phyloP scores from a whole-genome alignment of 495 filamentous ascomycete species.

The Trichocladium antarcticum region DNA sequence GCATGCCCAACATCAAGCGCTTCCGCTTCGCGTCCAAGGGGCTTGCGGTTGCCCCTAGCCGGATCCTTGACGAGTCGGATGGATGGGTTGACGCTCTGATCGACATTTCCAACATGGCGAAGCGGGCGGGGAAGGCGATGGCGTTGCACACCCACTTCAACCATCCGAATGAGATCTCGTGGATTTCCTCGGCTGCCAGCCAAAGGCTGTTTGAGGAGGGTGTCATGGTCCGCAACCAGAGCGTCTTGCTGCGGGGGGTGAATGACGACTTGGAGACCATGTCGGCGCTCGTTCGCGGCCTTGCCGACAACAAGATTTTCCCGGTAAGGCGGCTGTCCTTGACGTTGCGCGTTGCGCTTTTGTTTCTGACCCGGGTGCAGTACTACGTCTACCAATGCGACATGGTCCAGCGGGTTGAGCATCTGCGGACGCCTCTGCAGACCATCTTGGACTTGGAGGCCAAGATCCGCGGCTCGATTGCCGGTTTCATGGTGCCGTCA shows the following conservation, averaged over 20 bases:
- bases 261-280: constrained; percentile 46
- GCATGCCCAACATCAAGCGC: constrained; percentile 35
- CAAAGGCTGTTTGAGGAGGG: constrained; percentile 39
- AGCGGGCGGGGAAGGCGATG: constrained; percentile 43
- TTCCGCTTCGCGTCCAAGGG: constrained; percentile 50
- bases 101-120: constrained; percentile 36
- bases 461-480: constrained; percentile 44
- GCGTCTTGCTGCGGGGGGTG: constrained; percentile 44
- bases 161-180: constrained; percentile 48
- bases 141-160: constrained; percentile 55
- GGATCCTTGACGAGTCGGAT: constrained; percentile 41
- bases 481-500: constrained; percentile 48
- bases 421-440: constrained; percentile 48
- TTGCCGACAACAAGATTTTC: constrained; percentile 44
- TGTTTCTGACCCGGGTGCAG: constrained; percentile 19
- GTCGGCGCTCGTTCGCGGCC: constrained; percentile 37
- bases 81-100: constrained; percentile 43
- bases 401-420: constrained; percentile 46
- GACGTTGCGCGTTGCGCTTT: neutral
- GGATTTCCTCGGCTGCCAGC: constrained; percentile 43
- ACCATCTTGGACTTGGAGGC: constrained; percentile 46
- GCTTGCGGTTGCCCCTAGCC: constrained; percentile 40
- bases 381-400: constrained; percentile 53
- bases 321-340: constrained; percentile 32
- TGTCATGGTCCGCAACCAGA: constrained; percentile 42